Percentiles rank a stretch among this genome's conserved stretches.
phyloP scores from a whole-genome alignment of 768 basidiomycete genomes.

The Leccinum fibrillosum region DNA sequence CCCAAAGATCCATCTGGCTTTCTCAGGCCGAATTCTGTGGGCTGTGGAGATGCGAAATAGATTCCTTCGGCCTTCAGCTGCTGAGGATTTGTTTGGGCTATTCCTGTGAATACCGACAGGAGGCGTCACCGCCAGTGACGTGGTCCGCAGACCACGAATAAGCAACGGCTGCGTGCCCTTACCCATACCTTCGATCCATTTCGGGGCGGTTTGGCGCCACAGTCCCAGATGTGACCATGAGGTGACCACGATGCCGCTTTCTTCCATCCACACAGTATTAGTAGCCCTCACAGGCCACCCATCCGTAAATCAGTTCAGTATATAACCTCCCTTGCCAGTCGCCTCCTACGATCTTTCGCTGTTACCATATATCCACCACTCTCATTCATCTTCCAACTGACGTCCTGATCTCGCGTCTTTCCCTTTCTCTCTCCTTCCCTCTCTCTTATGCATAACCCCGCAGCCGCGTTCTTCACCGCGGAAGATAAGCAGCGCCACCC shows the following conservation, averaged over 20 bases:
- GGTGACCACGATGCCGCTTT: constrained; percentile 34
- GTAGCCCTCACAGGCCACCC: constrained; percentile 18
- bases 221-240: constrained; percentile 29
- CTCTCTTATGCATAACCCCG: constrained; percentile 30
- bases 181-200: constrained; percentile 26
- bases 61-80: constrained; percentile 18
- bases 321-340: constrained; percentile 26
- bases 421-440: neutral
- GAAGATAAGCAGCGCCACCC: constrained; percentile 38
- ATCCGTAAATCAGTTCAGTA: constrained; percentile 28
- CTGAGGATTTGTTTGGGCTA: constrained; percentile 9
- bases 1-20: constrained; percentile 20
- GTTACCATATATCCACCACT: constrained; percentile 11
- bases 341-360: constrained; percentile 16
- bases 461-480: constrained; percentile 33
- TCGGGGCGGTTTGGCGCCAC: constrained; percentile 31
- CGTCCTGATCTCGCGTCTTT: constrained; percentile 4
- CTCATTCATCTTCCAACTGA: constrained; percentile 14
- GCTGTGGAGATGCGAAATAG: constrained; percentile 27
- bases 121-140: constrained; percentile 16
- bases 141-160: constrained; percentile 11
- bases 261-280: constrained; percentile 21
- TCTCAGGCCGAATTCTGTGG: constrained; percentile 19
- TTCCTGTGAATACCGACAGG: constrained; percentile 21
- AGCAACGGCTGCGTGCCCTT: constrained; percentile 27